A percentile compares a stretch with the other conserved stretches of the same genome.
These are phyloP conservation scores for Colletotrichum sidae DNA, from an alignment of 2,329 filamentous ascomycete genomes.

Conservation along the genomic window DNA sequence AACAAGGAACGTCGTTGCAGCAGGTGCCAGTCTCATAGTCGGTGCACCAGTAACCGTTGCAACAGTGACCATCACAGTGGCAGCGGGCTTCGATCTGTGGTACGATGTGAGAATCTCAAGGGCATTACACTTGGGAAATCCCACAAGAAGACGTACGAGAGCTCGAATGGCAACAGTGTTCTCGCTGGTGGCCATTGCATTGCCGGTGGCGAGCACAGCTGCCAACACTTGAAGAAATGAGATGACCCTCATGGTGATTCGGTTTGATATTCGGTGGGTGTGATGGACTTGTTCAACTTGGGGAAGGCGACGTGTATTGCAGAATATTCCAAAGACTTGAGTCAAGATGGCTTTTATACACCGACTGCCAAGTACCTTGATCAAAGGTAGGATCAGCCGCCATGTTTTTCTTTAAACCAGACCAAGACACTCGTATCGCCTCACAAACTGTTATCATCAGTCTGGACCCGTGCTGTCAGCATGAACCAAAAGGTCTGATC, in stretches of 20 bases:
- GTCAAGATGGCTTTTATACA: too few relatives aligned
- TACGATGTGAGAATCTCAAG: background rate
- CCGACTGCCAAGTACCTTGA: too few relatives aligned
- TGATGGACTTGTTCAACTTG: background rate
- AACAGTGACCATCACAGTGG: conserved; percentile 24
- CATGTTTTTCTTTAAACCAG: background rate
- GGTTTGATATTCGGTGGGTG: too few relatives aligned
- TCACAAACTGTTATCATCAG: too few relatives aligned
- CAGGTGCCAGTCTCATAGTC: conserved; percentile 9
- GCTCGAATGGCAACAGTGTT: background rate
- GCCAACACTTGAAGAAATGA: background rate
- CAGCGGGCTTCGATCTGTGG: conserved; percentile 16
- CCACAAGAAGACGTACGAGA: background rate
- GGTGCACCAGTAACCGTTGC: conserved; percentile 22
- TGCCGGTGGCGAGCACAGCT: background rate
- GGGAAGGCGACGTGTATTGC: too few relatives aligned
- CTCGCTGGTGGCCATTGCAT: background rate
- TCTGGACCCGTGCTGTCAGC: too few relatives aligned
- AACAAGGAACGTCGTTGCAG: conserved; percentile 23
- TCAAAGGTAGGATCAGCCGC: too few relatives aligned
- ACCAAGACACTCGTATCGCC: background rate
- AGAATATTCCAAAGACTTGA: too few relatives aligned
- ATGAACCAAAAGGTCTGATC: too few relatives aligned
- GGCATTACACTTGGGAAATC: background rate
- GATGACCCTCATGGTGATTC: background rate